phyloP scores from a whole-genome alignment of 2,329 filamentous ascomycete species.

The Mycosphaerella arachidis region DNA sequence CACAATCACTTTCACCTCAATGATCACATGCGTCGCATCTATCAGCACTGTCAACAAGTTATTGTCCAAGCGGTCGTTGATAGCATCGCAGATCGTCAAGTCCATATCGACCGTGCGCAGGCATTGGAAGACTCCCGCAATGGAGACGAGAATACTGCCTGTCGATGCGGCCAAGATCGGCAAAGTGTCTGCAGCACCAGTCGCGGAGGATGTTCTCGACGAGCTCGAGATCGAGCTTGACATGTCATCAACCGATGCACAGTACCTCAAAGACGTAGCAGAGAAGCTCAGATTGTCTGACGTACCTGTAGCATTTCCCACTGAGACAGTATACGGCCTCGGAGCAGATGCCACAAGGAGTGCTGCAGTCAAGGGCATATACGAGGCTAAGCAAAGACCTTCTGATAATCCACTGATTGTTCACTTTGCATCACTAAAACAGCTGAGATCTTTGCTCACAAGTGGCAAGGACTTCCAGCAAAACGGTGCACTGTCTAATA shows the following conservation, averaged over 20 bases:
- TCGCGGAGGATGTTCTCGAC: constrained; percentile 33
- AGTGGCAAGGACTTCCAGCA: constrained; percentile 21
- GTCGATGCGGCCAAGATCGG: constrained; percentile 41
- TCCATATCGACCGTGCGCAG: not conserved
- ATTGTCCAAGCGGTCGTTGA: not conserved
- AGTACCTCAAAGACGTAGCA: constrained; percentile 61
- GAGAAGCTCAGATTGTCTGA: constrained; percentile 60
- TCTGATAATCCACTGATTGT: constrained; percentile 95
- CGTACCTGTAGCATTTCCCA: constrained; percentile 87
- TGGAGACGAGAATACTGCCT: constrained; percentile 37
- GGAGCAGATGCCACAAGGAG: constrained; percentile 92
- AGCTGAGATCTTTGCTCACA: constrained; percentile 62
- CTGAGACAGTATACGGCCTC: constrained; percentile 94
- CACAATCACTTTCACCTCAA: not conserved
- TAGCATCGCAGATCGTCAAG: not conserved
- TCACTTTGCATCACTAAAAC: constrained; percentile 76
- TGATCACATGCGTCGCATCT: not conserved
- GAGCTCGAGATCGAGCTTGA: constrained; percentile 30
- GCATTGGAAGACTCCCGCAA: not conserved
- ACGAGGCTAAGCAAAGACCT: constrained; percentile 80
- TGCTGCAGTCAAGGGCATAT: constrained; percentile 83
- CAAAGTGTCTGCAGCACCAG: constrained; percentile 29
- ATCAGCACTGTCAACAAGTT: not conserved
- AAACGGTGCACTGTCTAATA: constrained; percentile 7
- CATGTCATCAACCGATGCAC: constrained; percentile 41